Conservation (phyloP, 345 rosid species). For the Salix exigua region DNA sequence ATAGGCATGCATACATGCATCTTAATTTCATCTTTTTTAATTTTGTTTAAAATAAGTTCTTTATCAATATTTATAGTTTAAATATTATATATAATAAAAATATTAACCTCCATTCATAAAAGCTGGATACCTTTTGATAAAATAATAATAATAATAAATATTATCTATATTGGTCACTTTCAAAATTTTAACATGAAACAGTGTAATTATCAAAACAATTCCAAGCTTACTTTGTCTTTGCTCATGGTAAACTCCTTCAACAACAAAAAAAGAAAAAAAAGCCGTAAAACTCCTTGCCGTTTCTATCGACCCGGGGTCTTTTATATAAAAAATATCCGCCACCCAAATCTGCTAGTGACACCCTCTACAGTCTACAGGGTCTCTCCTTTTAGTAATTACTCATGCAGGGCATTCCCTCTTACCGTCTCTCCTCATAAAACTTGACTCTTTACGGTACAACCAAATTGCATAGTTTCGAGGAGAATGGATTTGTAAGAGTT, state of each 20-base stretch:
- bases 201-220: background rate
- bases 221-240: background rate
- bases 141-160: no score
- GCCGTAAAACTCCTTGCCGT: background rate
- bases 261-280: no score
- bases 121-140: no score
- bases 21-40: no score
- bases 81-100: no score
- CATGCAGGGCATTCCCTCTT: background rate
- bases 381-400: background rate
- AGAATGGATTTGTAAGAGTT: background rate
- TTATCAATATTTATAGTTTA: no score
- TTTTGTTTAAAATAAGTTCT: no score
- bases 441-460: background rate
- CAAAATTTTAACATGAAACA: background rate
- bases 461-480: background rate
- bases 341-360: background rate
- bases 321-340: background rate
- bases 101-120: no score
- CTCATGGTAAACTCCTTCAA: background rate
- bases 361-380: background rate
- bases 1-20: no score
- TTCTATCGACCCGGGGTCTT: background rate
- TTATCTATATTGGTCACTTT: background rate
- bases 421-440: background rate